Evolutionary conservation across 2,329 filamentous ascomycete genomes (phyloP), one percentile per base, ranked within the genome.

Genomic region (Microsporum audouinii): DNA sequence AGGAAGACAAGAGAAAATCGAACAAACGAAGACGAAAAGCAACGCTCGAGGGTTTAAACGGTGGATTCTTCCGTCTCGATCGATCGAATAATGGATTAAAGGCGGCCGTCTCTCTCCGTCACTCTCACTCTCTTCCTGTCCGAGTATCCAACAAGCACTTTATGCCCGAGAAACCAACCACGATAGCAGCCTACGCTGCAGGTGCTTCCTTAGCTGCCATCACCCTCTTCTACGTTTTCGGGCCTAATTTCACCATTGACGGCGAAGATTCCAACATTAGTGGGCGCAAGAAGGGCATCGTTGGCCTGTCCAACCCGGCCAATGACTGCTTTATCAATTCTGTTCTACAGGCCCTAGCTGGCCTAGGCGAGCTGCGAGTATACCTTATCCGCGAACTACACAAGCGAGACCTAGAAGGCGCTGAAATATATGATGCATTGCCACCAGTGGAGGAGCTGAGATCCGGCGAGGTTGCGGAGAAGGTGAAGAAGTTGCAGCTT

Each of bases 271-370:
- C 79, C 29, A 76, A 75, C 62, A 78, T 74, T 63, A 83, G 82
- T 60, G 77, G 77, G 64, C 85, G 88, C 67, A 94, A 91, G 75
- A 92, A 89, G 71, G 88, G 89, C 62, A 89, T 95, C 49, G 91
- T 97, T 60, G 94, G 94, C 43, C 81, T 97, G 61, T 80, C 81
- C 59, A 99, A 99, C 74, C 86, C 89, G 6, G 94, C 92, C 67
- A 99, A 99, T 75, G 94, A 94, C 74, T 94, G 89, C 78, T 94
- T 92, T 75, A 96, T 97, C 78, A 99, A 99, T 75, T 96, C 91
- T 29, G 88, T 96, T 23, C 83, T 99, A 39, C 94, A 99, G 77
- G 91, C 90, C 5, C 81, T 99, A 49, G 92, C 94, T 12, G 94
- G 94, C 2, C 79, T 97, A 36, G 88, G 88, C 57, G 91, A 97